Percentiles rank a stretch among this genome's conserved stretches.
These are phyloP conservation scores for Lactarius hatsudake DNA, from an alignment of 768 basidiomycete species.

Conservation along the genomic window DNA sequence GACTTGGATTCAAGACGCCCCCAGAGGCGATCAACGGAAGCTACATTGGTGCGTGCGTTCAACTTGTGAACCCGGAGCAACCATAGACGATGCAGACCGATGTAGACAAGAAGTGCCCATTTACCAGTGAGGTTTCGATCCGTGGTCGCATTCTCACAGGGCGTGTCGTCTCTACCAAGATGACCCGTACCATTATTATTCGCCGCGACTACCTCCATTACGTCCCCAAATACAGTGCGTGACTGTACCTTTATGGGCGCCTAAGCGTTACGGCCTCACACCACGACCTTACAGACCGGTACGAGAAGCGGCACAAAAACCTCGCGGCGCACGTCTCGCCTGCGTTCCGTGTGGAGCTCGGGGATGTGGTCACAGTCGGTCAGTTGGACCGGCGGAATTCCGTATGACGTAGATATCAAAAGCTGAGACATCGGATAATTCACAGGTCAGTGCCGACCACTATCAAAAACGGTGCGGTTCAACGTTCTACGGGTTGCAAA, in stretches of 20 bases:
- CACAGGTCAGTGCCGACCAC: slow-evolving; percentile 94
- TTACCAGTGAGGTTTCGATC: slow-evolving; percentile 95
- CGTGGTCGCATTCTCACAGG: slow-evolving; percentile 98
- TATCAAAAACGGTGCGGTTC: slow-evolving; percentile 99
- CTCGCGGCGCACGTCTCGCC: slow-evolving; percentile 95
- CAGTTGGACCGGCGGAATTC: slow-evolving; percentile 36
- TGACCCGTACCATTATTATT: slow-evolving; percentile 98
- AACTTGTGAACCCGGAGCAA: background rate
- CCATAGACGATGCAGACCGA: background rate
- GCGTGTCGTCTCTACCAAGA: slow-evolving; percentile 97
- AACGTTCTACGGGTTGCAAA: slow-evolving; percentile 95
- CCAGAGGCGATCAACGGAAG: slow-evolving; percentile 92
- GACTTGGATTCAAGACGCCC: slow-evolving; percentile 95
- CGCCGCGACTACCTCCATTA: slow-evolving; percentile 94
- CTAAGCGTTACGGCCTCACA: background rate
- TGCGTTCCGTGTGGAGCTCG: slow-evolving; percentile 96
- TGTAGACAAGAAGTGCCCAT: slow-evolving; percentile 99
- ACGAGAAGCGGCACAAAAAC: slow-evolving; percentile 99
- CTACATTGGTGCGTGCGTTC: slow-evolving; percentile 77
- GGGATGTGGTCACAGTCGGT: slow-evolving; percentile 95
- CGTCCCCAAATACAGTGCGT: slow-evolving; percentile 97
- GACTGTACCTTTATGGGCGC: background rate
- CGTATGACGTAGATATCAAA: background rate
- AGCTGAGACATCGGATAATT: slow-evolving; percentile 12
- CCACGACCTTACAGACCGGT: slow-evolving; percentile 66